These are phyloP conservation scores for Talaromyces sp. DNA, from an alignment of 2,329 filamentous ascomycete genomes.

Conservation along the genomic window DNA sequence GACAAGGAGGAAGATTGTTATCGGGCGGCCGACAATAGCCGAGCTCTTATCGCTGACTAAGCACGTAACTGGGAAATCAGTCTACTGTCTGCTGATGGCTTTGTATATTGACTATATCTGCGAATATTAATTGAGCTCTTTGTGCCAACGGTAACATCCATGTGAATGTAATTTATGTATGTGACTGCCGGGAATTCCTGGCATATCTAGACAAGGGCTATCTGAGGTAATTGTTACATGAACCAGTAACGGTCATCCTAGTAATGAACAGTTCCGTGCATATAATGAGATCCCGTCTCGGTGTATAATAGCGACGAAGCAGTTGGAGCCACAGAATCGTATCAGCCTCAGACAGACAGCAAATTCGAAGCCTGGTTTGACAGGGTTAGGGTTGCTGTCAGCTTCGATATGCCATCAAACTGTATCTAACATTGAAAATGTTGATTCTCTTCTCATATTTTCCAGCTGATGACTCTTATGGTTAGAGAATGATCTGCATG, in stretches of 20 bases:
- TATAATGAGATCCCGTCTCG: not conserved
- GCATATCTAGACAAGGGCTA: not conserved
- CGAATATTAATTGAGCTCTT: not conserved
- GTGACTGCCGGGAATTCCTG: not conserved
- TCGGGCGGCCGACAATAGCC: conserved; percentile 18
- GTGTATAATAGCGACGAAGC: not conserved
- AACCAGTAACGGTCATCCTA: not conserved
- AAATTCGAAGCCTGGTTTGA: too few relatives aligned
- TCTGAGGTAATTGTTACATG: not conserved
- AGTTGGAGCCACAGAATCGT: too few relatives aligned
- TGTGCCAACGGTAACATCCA: not conserved
- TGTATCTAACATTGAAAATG: too few relatives aligned
- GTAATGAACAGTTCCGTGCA: too few relatives aligned
- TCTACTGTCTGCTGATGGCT: not conserved
- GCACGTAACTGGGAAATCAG: not conserved
- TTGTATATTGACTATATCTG: not conserved
- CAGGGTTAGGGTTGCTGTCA: not conserved
- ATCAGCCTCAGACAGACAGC: not conserved
- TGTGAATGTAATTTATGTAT: not conserved
- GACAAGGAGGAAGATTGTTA: conserved; percentile 15
- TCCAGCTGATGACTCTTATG: too few relatives aligned
- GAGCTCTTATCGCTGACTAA: conserved; percentile 11
- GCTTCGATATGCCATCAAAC: not conserved
- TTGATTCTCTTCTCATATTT: not conserved
- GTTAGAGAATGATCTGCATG: not conserved